Evolutionary conservation across 2,329 filamentous ascomycete genomes (phyloP).

Genomic region (Teratosphaeria viscida): DNA sequence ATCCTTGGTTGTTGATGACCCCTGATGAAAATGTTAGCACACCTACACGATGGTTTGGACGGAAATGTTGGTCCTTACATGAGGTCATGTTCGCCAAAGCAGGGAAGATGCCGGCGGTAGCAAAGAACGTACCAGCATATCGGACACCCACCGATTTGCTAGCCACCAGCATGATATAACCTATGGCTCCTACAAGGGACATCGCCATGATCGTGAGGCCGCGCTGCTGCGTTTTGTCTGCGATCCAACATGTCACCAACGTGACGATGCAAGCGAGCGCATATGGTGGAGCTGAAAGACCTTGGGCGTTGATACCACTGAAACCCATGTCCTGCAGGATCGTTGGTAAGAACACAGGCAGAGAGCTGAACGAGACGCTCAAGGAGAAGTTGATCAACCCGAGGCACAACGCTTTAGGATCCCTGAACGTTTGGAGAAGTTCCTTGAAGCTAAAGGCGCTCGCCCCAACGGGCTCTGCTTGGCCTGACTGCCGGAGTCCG

Average conservation of each 20-base stretch:
- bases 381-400: constrained; percentile 43
- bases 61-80: neutral
- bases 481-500: constrained; percentile 39
- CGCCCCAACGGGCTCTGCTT: constrained; percentile 25
- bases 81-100: constrained; percentile 6
- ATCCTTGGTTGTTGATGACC: constrained; percentile 19
- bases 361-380: constrained; percentile 51
- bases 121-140: constrained; percentile 26
- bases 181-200: constrained; percentile 26
- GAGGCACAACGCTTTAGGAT: constrained; percentile 15
- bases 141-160: constrained; percentile 18
- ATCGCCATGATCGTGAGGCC: constrained; percentile 29
- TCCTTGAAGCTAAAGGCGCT: constrained; percentile 35
- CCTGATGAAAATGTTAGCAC: constrained; percentile 7
- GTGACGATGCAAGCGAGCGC: constrained; percentile 30
- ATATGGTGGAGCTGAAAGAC: constrained; percentile 33
- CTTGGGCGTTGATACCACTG: constrained; percentile 55
- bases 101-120: constrained; percentile 14
- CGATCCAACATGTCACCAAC: constrained; percentile 24
- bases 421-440: constrained; percentile 34
- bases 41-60: neutral
- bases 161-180: constrained; percentile 25
- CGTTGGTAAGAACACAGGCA: constrained; percentile 34
- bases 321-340: constrained; percentile 52
- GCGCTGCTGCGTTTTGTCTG: constrained; percentile 27